Base-by-base conservation (phyloP, 2,329 filamentous ascomycete genomes). In the Colletotrichum sp. region DNA sequence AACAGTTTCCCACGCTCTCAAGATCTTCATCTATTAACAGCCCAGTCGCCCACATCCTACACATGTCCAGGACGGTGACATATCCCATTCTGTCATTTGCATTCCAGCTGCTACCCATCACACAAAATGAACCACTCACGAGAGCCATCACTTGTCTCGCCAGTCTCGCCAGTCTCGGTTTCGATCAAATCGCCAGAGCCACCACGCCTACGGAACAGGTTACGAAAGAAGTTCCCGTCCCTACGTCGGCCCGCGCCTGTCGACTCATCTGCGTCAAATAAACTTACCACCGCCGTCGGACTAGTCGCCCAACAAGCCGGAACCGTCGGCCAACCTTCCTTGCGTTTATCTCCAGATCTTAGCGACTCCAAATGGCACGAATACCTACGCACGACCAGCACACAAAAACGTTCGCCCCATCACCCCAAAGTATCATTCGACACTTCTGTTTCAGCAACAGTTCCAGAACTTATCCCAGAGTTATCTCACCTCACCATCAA, bases 401-500 rank as follows among this genome's bases (percentile, higher is more conserved):
- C 51, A 43, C 38, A 18, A 24, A 24, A 77, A 79, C 69, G 55
- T 80, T 54, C 74, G 74, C 63, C 61, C 76, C 31, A 71, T 76
- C 58, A 75, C 78, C 58, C 75, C 66, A 47, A 76, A 76, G 62
- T 70, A 76, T 64, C 75, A 63, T 61, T 77, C 76, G 54, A 75
- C 18, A 54, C 63, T 24, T 24, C 59, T 43, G 59, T 43, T 18
- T 62, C 34, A 29, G 78, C 43, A 75, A 80, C 13, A 80, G 43
- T 29, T 34, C 73, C 54, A 36, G 69, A 69, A 24, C 74, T 80
- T 15, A 75, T 83, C 4, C 83, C 83, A n/a, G 82, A 84, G 67
- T 78, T 85, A 74, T 76, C 81, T 38, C 81, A 87, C 76, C 81
- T 88, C 73, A 76, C 80, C 69, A 54, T 80, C 64, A 74, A 75